Evolutionary conservation across 768 basidiomycete genomes (phyloP), one percentile per base, ranked within the genome.

Genomic region (Polyporus arcularius): DNA sequence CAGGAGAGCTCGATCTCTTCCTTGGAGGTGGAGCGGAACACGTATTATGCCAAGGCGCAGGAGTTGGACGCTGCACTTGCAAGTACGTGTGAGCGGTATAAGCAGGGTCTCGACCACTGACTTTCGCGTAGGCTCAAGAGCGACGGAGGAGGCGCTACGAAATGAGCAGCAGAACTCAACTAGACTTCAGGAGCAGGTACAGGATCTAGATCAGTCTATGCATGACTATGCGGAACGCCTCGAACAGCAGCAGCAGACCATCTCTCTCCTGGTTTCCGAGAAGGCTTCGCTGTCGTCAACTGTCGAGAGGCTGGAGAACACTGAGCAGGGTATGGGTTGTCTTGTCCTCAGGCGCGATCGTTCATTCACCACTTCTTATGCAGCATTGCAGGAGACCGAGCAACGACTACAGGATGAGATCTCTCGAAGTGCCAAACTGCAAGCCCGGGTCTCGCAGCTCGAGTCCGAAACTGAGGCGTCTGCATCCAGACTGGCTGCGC

Each of bases 391-490:
- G 18, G 71, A 73, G 39, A 55, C 65, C 31, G 67, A 73, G 6
- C 40, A 53, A n/a, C 55, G 62, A 7, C 65, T 73, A 15, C 48
- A 66, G 45, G 53, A 55, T 6, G 72, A 73, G 54, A 63, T 58
- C n/a, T 43, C 59, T 16, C 38, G 64, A 9, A 58, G 59, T 30
- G 61, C 60, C 1, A 42, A 59, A 12, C 58, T 72, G 35, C 67
- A 68, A 48, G 67, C 47, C 15, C 77, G 76, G 47, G 74, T 84
- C 4, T 74, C 73, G 26, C 74, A 76, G 48, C 69, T 87, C 12
- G 77, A 83, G 65, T 58, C 65, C 3, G 76, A 82, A 49, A 63
- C 74, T 35, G 62, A 70, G n/a, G 70, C 77, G 48, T 62, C 78
- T 53, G 73, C 74, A 6, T 66, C 75, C 26, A 74, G 71, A 8